Base-by-base conservation (phyloP, 306 rosid species). In the Boehmeria nivea region DNA sequence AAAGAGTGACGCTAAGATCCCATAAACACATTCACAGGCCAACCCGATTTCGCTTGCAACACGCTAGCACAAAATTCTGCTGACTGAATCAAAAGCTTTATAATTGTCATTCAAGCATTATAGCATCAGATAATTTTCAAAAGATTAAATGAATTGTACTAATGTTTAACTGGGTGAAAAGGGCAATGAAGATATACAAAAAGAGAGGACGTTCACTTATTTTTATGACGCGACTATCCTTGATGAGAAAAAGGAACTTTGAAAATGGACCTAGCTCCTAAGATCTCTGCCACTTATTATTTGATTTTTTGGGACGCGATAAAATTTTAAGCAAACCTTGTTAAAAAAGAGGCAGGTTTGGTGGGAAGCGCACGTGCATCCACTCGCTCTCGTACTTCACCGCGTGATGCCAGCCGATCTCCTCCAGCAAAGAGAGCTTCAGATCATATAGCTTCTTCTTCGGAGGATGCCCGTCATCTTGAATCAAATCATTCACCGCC, bases 281-380 rank as follows among this genome's bases (percentile, higher is more conserved):
- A 8, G 10, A n/a, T n/a, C n/a, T n/a, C n/a, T n/a, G 36, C 14
- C 37, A 31, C n/a, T 49, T 40, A 13, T 62, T 40, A 24, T 9
- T 39, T 15, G 3, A 33, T 4, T 6, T 18, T 5, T 16, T 37
- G 27, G 23, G 48, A 17, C 38, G 9, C 18, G 12, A n/a, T 5
- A 25, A 15, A 19, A 40, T 12, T 1, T 31, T 31, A 26, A 27
- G 68, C 28, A 44, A 46, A 61, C 24, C 51, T 52, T 14, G 15
- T 61, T 75, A 91, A 50, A 91, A 91, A 45, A 75, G 84, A 52
- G 98, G 95, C 62, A 87, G 64, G 76, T 67, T 69, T 40, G 83
- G 61, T 22, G 98, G 98, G 65, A 91, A 91, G 54, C 95, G 94
- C 43, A 87, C 93, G 28, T 80, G 75, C 91, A 87, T 80, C 98